Base-by-base conservation (phyloP, 2,329 filamentous ascomycete genomes). In the Graphilbum ipis-grandicollis region DNA sequence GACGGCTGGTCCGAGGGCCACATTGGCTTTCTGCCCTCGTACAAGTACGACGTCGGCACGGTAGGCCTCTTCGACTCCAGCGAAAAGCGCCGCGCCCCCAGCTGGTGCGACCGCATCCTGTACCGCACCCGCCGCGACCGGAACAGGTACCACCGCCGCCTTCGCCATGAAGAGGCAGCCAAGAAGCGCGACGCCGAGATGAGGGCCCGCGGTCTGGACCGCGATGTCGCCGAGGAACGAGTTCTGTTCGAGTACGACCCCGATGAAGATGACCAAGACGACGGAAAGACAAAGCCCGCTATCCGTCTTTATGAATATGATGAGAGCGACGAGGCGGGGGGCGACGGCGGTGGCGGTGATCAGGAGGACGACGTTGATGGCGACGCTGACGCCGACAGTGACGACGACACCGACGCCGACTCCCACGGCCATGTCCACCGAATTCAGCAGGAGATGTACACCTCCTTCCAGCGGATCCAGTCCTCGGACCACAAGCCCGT, bases 401-500 rank as follows among this genome's bases (percentile, higher is more conserved):
- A 28, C 5, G 14, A n/a, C 4, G 52, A 52, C 14, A 13, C 8
- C 26, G 14, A 5, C 9, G 10, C 9, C 9, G 14, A 5, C 9
- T 4, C 9, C 9, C 5, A 13, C 5, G 26, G 26, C 6, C 26
- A 28, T 13, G 26, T 28, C 26, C 5, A 13, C 26, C 5, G 5
- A 5, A n/a, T 31, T 7, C 5, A 6, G 6, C 29, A 31, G 18
- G 29, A 31, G 4, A 31, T 31, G 5, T 31, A 75, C 19, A 71
- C 69, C 0, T 68, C 64, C 38, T 46, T 55, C 3, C 71, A 76
- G 44, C 58, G 58, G 38, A 66, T 78, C 43, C 54, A 55, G 14
- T 93, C 88, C 1, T 96, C 88, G 0, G 90, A 98, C 48, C 90
- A 98, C 56, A 98, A 98, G 53, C 92, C 90, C 0, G 60, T 98